phyloP scores from a whole-genome alignment of 176 grass and related monocot genomes.

The Olyra latifolia region DNA sequence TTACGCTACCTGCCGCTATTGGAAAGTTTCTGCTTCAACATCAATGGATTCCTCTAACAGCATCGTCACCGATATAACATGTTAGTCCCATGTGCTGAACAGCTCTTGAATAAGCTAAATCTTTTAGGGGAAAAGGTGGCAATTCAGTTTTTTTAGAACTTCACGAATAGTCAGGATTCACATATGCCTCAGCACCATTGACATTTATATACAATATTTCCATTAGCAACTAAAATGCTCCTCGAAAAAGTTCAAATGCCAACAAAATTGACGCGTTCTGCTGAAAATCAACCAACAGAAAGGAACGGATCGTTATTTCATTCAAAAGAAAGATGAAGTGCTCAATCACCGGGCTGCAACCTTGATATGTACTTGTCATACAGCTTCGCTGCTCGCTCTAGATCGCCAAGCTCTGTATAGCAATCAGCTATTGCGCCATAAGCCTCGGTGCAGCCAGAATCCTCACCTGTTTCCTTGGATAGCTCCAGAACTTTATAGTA shows the following conservation, averaged over 20 bases:
- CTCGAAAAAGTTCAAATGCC: neutral
- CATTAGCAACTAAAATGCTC: neutral
- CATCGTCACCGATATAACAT: neutral
- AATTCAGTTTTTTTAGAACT: neutral
- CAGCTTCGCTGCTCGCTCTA: conserved; percentile 56
- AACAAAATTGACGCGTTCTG: neutral
- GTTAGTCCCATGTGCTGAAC: neutral
- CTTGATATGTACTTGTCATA: conserved; percentile 73
- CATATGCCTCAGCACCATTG: neutral
- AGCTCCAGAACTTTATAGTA: conserved; percentile 62
- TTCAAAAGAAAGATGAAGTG: neutral
- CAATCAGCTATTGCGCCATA: conserved; percentile 76
- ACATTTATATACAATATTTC: conserved; percentile 3
- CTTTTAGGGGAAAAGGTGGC: neutral
- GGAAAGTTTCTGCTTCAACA: neutral
- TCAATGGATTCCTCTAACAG: neutral
- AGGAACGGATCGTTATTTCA: neutral
- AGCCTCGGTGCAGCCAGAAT: conserved; percentile 66
- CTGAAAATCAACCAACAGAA: neutral
- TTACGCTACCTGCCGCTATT: neutral
- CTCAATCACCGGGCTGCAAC: conserved; percentile 35
- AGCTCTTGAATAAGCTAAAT: neutral
- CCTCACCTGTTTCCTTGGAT: conserved; percentile 54
- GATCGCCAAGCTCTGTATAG: conserved; percentile 61
- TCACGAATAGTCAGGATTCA: neutral